Percentiles rank a stretch among this genome's conserved stretches.
These are phyloP conservation scores for Beauveria asiatica DNA, from an alignment of 2,329 filamentous ascomycete species.

Conservation along the genomic window DNA sequence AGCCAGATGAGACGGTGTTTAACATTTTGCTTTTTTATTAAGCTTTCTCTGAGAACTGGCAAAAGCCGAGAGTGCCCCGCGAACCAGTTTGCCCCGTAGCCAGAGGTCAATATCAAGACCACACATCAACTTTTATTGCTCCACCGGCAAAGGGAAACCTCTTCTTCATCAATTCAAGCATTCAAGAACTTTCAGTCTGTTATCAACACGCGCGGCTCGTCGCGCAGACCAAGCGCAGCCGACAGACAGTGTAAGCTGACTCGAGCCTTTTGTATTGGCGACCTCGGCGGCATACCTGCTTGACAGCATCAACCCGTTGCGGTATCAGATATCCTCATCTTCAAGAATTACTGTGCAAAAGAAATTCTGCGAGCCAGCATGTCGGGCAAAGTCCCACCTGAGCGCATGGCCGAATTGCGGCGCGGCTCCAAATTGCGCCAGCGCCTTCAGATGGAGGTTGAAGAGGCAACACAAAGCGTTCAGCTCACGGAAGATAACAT, in stretches of 20 bases:
- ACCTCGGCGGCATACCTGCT: background rate
- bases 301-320: too few species aligned
- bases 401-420: slow-evolving; percentile 8
- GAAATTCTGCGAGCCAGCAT: background rate
- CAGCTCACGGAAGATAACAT: background rate
- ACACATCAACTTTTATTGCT: background rate
- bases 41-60: background rate
- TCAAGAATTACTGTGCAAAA: too few species aligned
- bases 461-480: background rate
- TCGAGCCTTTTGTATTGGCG: background rate
- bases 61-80: background rate
- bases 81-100: too few species aligned
- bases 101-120: background rate
- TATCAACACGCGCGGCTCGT: background rate
- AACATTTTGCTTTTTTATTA: background rate
- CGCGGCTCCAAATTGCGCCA: slow-evolving; percentile 8
- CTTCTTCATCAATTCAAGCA: background rate
- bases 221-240: background rate
- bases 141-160: background rate
- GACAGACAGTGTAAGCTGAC: background rate
- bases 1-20: background rate
- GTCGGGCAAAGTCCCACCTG: slow-evolving; percentile 2
- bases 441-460: slow-evolving; percentile 6
- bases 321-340: too few species aligned
- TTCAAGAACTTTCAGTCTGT: background rate